Base-by-base conservation (phyloP, 768 basidiomycete species). In the Boletus vinaceobasis region DNA sequence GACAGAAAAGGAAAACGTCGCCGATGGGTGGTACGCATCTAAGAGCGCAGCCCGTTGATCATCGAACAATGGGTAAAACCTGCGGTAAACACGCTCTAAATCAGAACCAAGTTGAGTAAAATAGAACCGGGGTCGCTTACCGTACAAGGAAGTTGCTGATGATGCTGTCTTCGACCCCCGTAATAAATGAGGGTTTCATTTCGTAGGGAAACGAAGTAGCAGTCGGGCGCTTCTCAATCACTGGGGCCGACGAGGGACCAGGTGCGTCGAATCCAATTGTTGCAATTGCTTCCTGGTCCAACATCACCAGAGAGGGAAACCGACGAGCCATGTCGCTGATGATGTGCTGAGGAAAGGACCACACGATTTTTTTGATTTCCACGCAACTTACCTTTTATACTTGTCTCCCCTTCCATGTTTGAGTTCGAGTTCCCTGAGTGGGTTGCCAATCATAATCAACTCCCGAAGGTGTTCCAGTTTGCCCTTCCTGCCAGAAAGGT, bases 1-100 rank as follows among this genome's bases (percentile, higher is more conserved):
- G 62, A 84, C 83, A 19, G 87, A 88, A 68, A 87, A 89, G 1
- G 94, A 97, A 68, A 98, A 94, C 8, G 93, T 95, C n/a, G 95
- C 90, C 11, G 81, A 74, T 1, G 89, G 84, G 55, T 90, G 83
- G 68, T 98, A 99, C 19, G 80, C 91, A 43, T 86, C 77, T 15
- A 81, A 64, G 7, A 98, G 79, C 0, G 77, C 72, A 0, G 78
- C 71, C 17, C 96, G 85, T 59, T 90, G 83, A 19, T 74, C 79
- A 69, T 99, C 97, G 69, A 90, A 95, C 2, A 84, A 69, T 9
- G 86, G 82, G 74, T 98, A 94, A 72, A 88, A 97, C 46, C 92
- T 95, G 57, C 11, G 7, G 37, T 8, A 38, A 52, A 44, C 51
- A 53, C 52, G 52, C 59, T 50, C 43, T 43, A 35, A 56, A 46